These are phyloP conservation scores for Cytospora paraplurivora DNA, from an alignment of 2,329 filamentous ascomycete species.

Conservation along the genomic window DNA sequence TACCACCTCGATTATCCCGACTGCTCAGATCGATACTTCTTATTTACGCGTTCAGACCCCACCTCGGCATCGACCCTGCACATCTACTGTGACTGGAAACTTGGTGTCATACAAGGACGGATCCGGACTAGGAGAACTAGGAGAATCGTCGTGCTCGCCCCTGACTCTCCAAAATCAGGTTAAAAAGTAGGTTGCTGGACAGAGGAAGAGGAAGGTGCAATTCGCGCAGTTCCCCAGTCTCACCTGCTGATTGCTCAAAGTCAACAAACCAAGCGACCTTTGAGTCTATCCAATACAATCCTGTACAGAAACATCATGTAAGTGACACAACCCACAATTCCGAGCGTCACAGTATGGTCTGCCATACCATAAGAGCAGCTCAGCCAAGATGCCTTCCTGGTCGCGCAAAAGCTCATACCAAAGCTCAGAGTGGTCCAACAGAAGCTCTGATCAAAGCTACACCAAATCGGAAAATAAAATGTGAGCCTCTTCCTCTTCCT, in stretches of 20 bases:
- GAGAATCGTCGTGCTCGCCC: not conserved
- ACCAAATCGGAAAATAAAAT: slow-evolving; percentile 18
- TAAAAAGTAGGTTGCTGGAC: not conserved
- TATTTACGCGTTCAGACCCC: slow-evolving; percentile 8
- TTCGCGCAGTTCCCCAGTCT: not conserved
- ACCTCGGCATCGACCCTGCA: slow-evolving; percentile 9
- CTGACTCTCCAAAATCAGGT: not conserved
- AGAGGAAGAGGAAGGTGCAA: slow-evolving; percentile 27
- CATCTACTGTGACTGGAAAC: not conserved
- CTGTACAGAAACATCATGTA: slow-evolving; percentile 31
- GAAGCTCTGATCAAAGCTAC: slow-evolving; percentile 19
- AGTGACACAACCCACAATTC: slow-evolving; percentile 21
- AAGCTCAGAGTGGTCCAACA: slow-evolving; percentile 27
- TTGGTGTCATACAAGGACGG: too few species aligned
- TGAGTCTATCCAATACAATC: not conserved
- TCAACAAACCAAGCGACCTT: not conserved
- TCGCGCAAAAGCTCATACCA: slow-evolving; percentile 28
- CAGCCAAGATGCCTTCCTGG: slow-evolving; percentile 22
- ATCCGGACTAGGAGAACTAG: not conserved
- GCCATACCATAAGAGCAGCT: not conserved
- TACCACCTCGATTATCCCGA: slow-evolving; percentile 4
- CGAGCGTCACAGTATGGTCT: not conserved
- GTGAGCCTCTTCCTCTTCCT: slow-evolving; percentile 8
- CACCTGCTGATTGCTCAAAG: not conserved
- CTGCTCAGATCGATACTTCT: not conserved